These are phyloP conservation scores for Moesziomyces aphidis DNA, from an alignment of 1,284 basidiomycete species.

Conservation along the genomic window DNA sequence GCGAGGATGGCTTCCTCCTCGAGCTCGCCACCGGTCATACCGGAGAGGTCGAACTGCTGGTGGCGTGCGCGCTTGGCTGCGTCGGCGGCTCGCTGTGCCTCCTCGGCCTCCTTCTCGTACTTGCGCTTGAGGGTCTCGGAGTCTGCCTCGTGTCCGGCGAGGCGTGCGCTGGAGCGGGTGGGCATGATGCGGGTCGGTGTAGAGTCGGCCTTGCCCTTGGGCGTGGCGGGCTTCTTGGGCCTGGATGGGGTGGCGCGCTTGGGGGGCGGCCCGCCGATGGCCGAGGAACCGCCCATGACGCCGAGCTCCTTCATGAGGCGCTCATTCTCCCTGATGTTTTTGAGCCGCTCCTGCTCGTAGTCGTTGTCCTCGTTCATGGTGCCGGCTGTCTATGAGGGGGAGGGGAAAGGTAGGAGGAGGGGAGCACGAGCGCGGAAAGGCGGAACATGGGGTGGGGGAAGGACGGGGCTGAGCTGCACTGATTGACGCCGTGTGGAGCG, in stretches of 20 bases:
- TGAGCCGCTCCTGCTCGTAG: constrained; percentile 60
- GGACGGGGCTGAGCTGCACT: no score
- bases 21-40: constrained; percentile 42
- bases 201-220: constrained; percentile 25
- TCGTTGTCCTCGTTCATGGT: constrained; percentile 45
- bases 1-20: constrained; percentile 37
- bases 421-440: no score
- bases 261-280: constrained; percentile 38
- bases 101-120: constrained; percentile 54
- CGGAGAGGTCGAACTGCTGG: constrained; percentile 46
- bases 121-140: constrained; percentile 51
- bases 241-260: constrained; percentile 28
- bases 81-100: constrained; percentile 38
- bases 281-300: constrained; percentile 50
- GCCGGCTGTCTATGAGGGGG: not conserved
- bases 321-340: constrained; percentile 65
- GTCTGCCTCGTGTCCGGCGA: constrained; percentile 55
- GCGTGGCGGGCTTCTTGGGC: constrained; percentile 35
- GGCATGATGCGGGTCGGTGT: constrained; percentile 43
- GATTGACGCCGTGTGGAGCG: no score
- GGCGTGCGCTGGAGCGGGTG: constrained; percentile 44
- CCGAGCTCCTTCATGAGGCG: constrained; percentile 60
- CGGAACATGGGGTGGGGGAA: not conserved
- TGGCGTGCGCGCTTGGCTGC: constrained; percentile 53
- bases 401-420: not conserved